Evolutionary conservation across 2,329 filamentous ascomycete species (phyloP), one percentile per base, ranked within the genome.

Genomic region (Neonectria hederae): DNA sequence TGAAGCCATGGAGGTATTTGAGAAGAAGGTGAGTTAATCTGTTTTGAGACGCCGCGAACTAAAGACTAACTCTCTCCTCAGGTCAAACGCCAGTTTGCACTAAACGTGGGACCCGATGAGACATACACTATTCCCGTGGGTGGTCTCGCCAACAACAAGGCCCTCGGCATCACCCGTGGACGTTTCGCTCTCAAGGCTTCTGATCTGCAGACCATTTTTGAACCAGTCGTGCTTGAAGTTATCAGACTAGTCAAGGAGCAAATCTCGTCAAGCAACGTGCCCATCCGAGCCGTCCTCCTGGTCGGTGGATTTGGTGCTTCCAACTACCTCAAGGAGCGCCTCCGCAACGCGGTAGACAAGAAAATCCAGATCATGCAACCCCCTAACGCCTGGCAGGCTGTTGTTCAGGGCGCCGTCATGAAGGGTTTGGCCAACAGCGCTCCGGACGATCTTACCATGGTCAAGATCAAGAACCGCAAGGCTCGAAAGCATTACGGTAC

Each of bases 351-450:
- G 0, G 70, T 83, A 19, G 74, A 75, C 32, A 65, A 66, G 21
- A 72, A 71, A 0, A 76, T 83, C 19, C 73, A 79, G 59, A 78
- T 86, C 54, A 71, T 85, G 65, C 82, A 83, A 63, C 82, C 83
- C 0, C 76, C 78, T 5, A 80, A 82, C 54, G 78, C 82, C 17
- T 85, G 83, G 83, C 77, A 80, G 13, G 80, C 83, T 2, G 80
- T 85, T 8, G 82, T 83, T 0, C 79, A 80, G 35, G 83, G 84
- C 19, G 83, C 84, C 17, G 82, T 85, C 22, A 81, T 83, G 77
- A 83, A 82, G 69, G 83, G 83, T 1, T 72, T 85, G 2, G 78
- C 79, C 1, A 75, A 77, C 21, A 73, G 71, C 30, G 73, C 75
- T 1, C 77, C 79, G 0, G 76, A 78, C 9, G 68, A 72, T 11